Evolutionary conservation across 1,139 yeast genomes (phyloP), one percentile per base, ranked within the genome.

Genomic region (Maudiozyma humilis): DNA sequence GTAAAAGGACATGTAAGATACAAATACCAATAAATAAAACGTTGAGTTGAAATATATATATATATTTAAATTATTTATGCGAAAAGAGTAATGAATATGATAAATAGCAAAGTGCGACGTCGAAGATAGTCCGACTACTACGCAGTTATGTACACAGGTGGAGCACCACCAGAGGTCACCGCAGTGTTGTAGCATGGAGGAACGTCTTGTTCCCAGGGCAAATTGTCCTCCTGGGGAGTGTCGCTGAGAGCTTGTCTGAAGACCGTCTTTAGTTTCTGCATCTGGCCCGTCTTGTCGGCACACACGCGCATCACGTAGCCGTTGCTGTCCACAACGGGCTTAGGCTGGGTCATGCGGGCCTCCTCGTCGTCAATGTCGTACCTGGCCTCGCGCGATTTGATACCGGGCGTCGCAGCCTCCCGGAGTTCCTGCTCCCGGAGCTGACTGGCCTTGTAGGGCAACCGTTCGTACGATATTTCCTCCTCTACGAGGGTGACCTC

Each of bases 401-500:
- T n/a, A n/a, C n/a, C n/a, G n/a, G n/a, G n/a, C n/a, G n/a, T n/a
- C n/a, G n/a, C n/a, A n/a, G n/a, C n/a, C n/a, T n/a, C n/a, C n/a
- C n/a, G n/a, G n/a, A n/a, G n/a, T n/a, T n/a, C n/a, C n/a, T n/a
- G n/a, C n/a, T n/a, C n/a, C n/a, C n/a, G n/a, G n/a, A n/a, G n/a
- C n/a, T n/a, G n/a, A n/a, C 17, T 31, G 7, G 33, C 27, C 13
- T 15, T 37, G 19, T 29, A 30, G 13, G 40, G 38, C 4, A 23
- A 17, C 23, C 33, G 23, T 32, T 17, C 36, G 29, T 37, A 36
- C 3, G 41, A 36, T 16, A 42, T 20, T 18, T 42, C 44, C 34
- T 42, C 44, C 20, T 42, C 44, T 14, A 32, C 25, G 13, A 42
- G n/a, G 18, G 38, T 27, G 6, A 42, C 30, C 23, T 42, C 41